Percentiles rank a stretch among this genome's conserved stretches.
phyloP scores from a whole-genome alignment of 2,329 filamentous ascomycete genomes.

The Stagonosporopsis vannaccii region DNA sequence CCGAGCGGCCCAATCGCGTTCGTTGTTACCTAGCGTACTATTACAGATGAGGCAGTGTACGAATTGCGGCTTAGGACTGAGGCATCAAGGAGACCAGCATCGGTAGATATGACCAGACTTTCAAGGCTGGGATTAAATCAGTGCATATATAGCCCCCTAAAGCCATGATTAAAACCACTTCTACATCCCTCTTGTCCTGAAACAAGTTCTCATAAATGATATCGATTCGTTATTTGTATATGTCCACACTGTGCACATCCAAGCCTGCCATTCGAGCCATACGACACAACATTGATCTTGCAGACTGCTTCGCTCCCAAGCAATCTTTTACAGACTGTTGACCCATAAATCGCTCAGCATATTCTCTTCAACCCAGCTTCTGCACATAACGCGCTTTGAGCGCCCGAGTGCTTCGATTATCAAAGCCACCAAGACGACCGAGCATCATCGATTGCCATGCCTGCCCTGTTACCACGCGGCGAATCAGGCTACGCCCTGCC shows the following conservation, averaged over 20 bases:
- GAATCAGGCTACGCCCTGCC: conserved; percentile 25
- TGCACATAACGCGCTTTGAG: neutral
- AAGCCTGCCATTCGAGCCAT: neutral
- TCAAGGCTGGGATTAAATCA: neutral
- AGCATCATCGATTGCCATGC: neutral
- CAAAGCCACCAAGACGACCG: too few relatives aligned
- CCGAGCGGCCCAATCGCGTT: conserved; percentile 7
- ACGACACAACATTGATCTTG: neutral
- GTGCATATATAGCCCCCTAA: neutral
- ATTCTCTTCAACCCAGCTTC: neutral
- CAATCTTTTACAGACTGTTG: neutral
- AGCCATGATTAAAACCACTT: too few relatives aligned
- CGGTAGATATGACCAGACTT: neutral
- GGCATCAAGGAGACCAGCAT: neutral
- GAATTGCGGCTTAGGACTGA: neutral
- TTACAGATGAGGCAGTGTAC: neutral
- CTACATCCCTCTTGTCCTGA: too few relatives aligned
- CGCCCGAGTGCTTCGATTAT: neutral
- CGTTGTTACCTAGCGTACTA: neutral
- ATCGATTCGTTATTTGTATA: too few relatives aligned
- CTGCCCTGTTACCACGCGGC: conserved; percentile 11
- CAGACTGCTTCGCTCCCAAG: neutral
- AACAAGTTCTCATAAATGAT: too few relatives aligned
- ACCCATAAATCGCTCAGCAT: neutral
- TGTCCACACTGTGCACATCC: too few relatives aligned